A percentile compares a stretch with the other conserved stretches of the same genome.
Evolutionary conservation across 805 yeast species (phyloP).

Genomic region (Ogataea siamensis): DNA sequence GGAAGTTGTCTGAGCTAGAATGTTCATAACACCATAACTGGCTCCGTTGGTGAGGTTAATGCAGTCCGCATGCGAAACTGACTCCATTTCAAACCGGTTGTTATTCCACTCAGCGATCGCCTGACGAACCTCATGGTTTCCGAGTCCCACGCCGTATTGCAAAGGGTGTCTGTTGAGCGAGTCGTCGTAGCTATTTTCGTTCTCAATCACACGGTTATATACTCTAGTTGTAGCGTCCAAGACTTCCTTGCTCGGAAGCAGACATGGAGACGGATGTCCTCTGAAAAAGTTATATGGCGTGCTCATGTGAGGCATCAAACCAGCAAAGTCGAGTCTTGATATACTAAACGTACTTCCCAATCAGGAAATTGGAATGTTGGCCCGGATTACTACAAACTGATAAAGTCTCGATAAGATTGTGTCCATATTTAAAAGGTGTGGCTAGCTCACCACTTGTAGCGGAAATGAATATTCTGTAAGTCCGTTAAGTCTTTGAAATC

Average conservation of each 20-base stretch:
- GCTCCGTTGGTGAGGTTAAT: constrained; percentile 80
- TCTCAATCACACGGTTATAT: constrained; percentile 38
- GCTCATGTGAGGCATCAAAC: too few relatives aligned
- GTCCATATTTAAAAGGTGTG: constrained; percentile 8
- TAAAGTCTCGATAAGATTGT: constrained; percentile 1
- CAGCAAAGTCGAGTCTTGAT: too few relatives aligned
- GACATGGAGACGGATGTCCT: constrained; percentile 67
- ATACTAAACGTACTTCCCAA: constrained; percentile 8
- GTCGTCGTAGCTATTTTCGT: constrained; percentile 45
- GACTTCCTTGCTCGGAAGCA: constrained; percentile 58
- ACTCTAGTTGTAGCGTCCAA: constrained; percentile 53
- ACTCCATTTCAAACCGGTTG: constrained; percentile 34
- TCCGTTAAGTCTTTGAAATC: constrained; percentile 56
- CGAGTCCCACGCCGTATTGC: constrained; percentile 76
- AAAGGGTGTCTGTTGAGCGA: constrained; percentile 55
- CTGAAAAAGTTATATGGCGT: constrained; percentile 67
- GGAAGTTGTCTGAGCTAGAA: constrained; percentile 60
- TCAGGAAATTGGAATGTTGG: constrained; percentile 7
- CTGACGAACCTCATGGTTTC: constrained; percentile 60
- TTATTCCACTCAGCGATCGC: constrained; percentile 55
- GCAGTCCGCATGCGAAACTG: constrained; percentile 42
- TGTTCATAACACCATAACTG: constrained; percentile 72
- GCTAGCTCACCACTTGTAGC: constrained; percentile 38
- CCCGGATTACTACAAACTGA: constrained; percentile 40
- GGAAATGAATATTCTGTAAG: constrained; percentile 48